Evolutionary conservation across 2,329 filamentous ascomycete species (phyloP), one percentile per base, ranked within the genome.

Genomic region (Colletotrichum incanum): DNA sequence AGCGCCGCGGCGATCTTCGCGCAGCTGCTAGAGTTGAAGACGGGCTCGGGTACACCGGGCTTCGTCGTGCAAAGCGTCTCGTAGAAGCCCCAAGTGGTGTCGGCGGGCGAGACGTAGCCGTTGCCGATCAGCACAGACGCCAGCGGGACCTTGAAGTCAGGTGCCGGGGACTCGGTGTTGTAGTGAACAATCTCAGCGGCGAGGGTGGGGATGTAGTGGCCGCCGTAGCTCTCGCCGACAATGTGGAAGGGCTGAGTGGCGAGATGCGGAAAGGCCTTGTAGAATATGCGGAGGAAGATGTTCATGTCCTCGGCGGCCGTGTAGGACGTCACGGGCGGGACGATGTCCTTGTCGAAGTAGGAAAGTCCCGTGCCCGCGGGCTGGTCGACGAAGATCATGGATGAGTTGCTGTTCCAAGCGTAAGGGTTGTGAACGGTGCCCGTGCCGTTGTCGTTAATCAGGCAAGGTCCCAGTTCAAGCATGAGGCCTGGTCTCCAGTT

Each of bases 311-410:
- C 79, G 1, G 85, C 84, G 16, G 83, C 84, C 1, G 82, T 81
- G 43, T 82, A 81, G 16, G 86, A 86, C 6, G 79, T 80, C 2
- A 73, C 75, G 2, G 84, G 81, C 1, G 82, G 23, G 1, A 75
- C 66, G 16, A 71, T 67, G 50, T 71, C 75, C 5, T 73, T 65
- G 6, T 75, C 72, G 2, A 73, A 59, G 74, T 86, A 87, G 2
- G 88, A 90, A 73, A 90, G 86, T n/a, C 87, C 86, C 20, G 91
- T 86, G 77, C 91, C 89, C 62, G 89, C 88, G 23, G 89, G 89
- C 77, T 84, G 82, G 76, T 84, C 83, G 67, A 86, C 78, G 68
- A 84, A 86, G 26, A 86, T 75, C 70, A 90, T 79, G 4, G 75
- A 76, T 1, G 76, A 74, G 54, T 78, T 78, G 39, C 65, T 41